phyloP scores from a whole-genome alignment of 106 monocot species.

The Acorus gramineus region DNA sequence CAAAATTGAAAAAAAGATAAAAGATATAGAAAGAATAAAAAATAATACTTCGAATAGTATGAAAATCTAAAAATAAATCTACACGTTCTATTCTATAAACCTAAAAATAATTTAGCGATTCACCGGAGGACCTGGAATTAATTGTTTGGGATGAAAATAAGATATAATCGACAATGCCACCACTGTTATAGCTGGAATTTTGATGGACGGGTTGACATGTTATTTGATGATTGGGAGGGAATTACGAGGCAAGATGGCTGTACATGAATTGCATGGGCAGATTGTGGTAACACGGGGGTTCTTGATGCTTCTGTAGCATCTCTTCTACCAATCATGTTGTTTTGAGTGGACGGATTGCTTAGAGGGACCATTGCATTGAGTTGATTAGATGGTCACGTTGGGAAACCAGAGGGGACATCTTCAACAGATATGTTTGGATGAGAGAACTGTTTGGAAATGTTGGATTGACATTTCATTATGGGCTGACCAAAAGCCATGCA shows the following conservation, averaged over 20 bases:
- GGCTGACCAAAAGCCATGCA: constrained; percentile 41
- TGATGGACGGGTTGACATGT: constrained; percentile 10
- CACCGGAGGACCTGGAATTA: no score
- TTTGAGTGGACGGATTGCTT: constrained; percentile 15
- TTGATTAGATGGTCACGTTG: constrained; percentile 43
- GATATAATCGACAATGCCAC: background rate
- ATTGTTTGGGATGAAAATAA: no score
- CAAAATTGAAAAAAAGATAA: no score
- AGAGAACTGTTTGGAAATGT: constrained; percentile 28
- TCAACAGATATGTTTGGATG: constrained; percentile 22
- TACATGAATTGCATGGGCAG: constrained; percentile 29
- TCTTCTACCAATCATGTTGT: constrained; percentile 28
- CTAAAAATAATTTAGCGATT: no score
- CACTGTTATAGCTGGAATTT: constrained; percentile 11
- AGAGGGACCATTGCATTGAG: constrained; percentile 11
- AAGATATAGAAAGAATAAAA: no score
- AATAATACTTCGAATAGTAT: no score
- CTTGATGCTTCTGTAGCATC: constrained; percentile 45
- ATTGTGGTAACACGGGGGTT: constrained; percentile 24
- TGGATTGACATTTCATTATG: constrained; percentile 37
- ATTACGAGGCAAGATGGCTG: constrained; percentile 66
- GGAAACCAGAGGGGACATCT: constrained; percentile 36
- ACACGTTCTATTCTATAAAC: no score
- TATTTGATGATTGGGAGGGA: constrained; percentile 38
- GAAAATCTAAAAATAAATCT: no score